Conservation (phyloP, 179 eudicot species). For the Corrigiola litoralis region DNA sequence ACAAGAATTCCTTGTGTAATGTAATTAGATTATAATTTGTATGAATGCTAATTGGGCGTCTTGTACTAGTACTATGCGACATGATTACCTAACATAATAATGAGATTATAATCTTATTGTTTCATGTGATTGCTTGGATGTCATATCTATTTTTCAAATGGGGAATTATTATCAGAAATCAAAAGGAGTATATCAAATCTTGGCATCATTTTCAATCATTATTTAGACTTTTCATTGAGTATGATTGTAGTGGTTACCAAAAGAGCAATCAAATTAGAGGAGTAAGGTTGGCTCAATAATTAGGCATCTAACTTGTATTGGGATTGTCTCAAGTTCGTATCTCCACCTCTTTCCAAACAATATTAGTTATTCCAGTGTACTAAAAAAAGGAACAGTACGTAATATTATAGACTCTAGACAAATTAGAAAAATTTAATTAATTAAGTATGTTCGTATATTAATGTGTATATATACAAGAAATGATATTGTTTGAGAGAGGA, state of each 20-base stretch:
- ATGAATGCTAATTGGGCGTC: background rate
- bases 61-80: background rate
- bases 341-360: too few species aligned
- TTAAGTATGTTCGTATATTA: too few species aligned
- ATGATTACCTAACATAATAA: conserved; percentile 18
- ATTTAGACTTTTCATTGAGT: conserved; percentile 9
- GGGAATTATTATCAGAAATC: too few species aligned
- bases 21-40: background rate
- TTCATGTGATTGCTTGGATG: conserved; percentile 17
- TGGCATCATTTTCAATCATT: conserved; percentile 19
- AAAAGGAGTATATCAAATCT: conserved; percentile 10
- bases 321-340: too few species aligned
- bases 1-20: background rate
- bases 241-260: background rate
- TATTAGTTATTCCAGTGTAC: too few species aligned
- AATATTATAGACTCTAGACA: too few species aligned
- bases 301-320: too few species aligned
- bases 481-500: too few species aligned
- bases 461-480: too few species aligned
- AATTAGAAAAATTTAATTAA: too few species aligned
- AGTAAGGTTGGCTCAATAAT: background rate
- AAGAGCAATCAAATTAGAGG: background rate
- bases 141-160: conserved; percentile 1
- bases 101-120: conserved; percentile 11
- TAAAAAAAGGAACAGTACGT: too few species aligned